Conservation (phyloP, 163 green algal genomes). For the Chlorella variabilis region DNA sequence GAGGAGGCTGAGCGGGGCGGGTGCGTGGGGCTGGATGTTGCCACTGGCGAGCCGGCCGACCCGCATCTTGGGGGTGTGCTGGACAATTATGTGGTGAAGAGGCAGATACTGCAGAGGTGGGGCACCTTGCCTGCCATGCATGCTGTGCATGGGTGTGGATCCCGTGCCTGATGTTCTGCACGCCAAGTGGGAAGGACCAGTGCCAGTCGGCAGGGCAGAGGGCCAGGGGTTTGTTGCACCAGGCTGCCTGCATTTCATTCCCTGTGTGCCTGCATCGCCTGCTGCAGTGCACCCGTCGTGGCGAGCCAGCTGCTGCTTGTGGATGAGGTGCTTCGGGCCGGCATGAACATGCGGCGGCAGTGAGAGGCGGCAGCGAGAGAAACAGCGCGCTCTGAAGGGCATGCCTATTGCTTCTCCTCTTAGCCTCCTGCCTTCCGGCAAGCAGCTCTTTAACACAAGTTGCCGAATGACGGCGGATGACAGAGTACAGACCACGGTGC, state of each 20-base stretch:
- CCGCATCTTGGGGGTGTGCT: slow-evolving; percentile 83
- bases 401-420: too few relatives aligned
- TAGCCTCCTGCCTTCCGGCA: too few relatives aligned
- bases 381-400: too few relatives aligned
- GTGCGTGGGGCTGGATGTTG: slow-evolving; percentile 89
- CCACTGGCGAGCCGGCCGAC: slow-evolving; percentile 91
- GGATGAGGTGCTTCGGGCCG: slow-evolving; percentile 97
- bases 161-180: too few relatives aligned
- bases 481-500: too few relatives aligned
- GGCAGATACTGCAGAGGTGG: slow-evolving; percentile 89
- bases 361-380: background rate
- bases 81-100: slow-evolving; percentile 93
- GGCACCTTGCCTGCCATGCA: too few relatives aligned
- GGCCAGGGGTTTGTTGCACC: too few relatives aligned
- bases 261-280: background rate
- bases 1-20: slow-evolving; percentile 87
- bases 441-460: too few relatives aligned
- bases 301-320: slow-evolving; percentile 95
- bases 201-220: too few relatives aligned
- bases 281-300: slow-evolving; percentile 88
- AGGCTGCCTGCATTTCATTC: background rate
- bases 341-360: slow-evolving; percentile 91
- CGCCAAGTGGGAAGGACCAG: too few relatives aligned
- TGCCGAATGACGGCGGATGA: too few relatives aligned
- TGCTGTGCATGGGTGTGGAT: too few relatives aligned